A percentile compares a stretch with the other conserved stretches of the same genome.
phyloP scores from a whole-genome alignment of 2,329 filamentous ascomycete genomes.

The Trichoderma atroviride region DNA sequence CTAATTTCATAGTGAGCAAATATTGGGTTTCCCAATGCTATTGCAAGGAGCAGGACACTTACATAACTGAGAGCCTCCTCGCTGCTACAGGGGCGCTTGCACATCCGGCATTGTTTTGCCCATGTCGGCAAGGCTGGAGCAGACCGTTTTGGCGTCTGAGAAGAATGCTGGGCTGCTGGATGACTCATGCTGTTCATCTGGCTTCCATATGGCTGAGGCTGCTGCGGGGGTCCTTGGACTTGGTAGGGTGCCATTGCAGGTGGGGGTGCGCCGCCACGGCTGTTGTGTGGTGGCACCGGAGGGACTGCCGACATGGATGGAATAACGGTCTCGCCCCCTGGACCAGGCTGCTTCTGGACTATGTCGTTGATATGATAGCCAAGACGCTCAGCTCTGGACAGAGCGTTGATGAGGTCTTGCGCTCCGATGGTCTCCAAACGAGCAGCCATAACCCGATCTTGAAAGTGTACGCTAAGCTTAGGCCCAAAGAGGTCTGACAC shows the following conservation, averaged over 20 bases:
- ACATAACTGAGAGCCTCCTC: constrained; percentile 39
- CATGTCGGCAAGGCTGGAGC: neutral
- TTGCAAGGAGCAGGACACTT: constrained; percentile 6
- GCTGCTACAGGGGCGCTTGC: constrained; percentile 43
- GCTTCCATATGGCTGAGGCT: neutral
- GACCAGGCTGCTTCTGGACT: constrained; percentile 40
- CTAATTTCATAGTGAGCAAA: constrained; percentile 7
- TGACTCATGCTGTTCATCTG: neutral
- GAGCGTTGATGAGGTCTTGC: constrained; percentile 57
- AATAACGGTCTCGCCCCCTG: constrained; percentile 43
- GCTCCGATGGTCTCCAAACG: constrained; percentile 58
- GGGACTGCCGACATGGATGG: constrained; percentile 33
- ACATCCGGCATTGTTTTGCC: constrained; percentile 36
- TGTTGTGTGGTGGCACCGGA: constrained; percentile 27
- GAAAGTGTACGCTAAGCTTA: constrained; percentile 52
- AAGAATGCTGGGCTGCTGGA: neutral
- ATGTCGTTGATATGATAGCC: constrained; percentile 58
- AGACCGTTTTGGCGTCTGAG: neutral
- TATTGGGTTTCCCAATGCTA: neutral
- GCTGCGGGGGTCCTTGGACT: neutral
- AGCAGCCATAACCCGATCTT: constrained; percentile 55
- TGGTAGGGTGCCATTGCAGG: constrained; percentile 21
- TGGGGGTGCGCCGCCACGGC: constrained; percentile 29
- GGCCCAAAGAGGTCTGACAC: constrained; percentile 48
- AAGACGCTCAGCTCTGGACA: constrained; percentile 59